A percentile compares a stretch with the other conserved stretches of the same genome.
Conservation (phyloP, 2,329 filamentous ascomycete genomes). For the Mycogone perniciosa region DNA sequence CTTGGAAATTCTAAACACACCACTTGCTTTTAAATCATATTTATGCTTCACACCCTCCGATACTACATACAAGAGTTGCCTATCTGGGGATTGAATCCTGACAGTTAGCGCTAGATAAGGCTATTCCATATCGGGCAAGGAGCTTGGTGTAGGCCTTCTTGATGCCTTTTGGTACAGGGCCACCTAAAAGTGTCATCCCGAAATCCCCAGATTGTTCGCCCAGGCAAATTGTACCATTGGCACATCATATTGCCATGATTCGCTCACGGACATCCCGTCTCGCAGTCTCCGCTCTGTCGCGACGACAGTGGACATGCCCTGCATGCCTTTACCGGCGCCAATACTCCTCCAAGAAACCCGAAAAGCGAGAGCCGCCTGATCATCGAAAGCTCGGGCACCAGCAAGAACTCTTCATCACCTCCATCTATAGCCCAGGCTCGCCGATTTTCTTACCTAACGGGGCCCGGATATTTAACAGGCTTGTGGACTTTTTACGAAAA, state of each 20-base stretch:
- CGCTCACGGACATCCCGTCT: slow-evolving; percentile 20
- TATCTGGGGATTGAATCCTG: not conserved
- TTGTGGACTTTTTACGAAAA: slow-evolving; percentile 72
- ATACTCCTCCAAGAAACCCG: slow-evolving; percentile 25
- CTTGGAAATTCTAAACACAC: too few species aligned
- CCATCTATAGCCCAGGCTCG: slow-evolving; percentile 75
- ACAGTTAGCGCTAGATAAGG: not conserved
- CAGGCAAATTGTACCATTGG: slow-evolving; percentile 4
- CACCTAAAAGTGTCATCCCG: not conserved
- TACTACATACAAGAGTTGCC: not conserved
- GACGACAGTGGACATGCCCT: slow-evolving; percentile 27
- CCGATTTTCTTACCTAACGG: slow-evolving; percentile 81
- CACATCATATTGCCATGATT: slow-evolving; percentile 22
- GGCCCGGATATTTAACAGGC: slow-evolving; percentile 74
- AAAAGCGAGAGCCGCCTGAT: slow-evolving; percentile 38
- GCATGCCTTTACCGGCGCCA: slow-evolving; percentile 24
- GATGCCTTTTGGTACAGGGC: too few species aligned
- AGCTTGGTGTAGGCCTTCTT: not conserved
- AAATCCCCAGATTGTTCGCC: not conserved
- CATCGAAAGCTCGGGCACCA: slow-evolving; percentile 55
- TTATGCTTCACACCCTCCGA: too few species aligned
- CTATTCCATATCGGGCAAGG: slow-evolving; percentile 3
- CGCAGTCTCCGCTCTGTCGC: slow-evolving; percentile 14
- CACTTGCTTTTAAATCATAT: too few species aligned
- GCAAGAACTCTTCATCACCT: slow-evolving; percentile 74